These are phyloP conservation scores for Rhodotorula sp. DNA, from an alignment of 1,284 basidiomycete genomes.

Conservation along the genomic window DNA sequence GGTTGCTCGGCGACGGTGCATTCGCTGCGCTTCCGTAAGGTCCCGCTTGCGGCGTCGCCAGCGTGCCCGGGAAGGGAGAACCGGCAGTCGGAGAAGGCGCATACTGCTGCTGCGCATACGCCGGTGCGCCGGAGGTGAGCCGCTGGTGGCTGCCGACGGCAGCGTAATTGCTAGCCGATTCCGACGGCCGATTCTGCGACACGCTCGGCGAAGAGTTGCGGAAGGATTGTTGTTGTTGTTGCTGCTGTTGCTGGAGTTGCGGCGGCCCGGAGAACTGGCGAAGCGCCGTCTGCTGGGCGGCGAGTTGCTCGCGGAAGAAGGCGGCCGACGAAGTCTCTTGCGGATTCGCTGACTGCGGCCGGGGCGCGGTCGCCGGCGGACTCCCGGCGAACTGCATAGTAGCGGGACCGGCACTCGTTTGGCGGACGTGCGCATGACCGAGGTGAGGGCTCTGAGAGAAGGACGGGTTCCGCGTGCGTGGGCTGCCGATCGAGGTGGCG, in stretches of 20 bases:
- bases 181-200: background rate
- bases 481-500: background rate
- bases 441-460: slow-evolving; percentile 31
- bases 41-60: background rate
- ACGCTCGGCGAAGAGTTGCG: too few relatives aligned
- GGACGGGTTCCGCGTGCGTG: background rate
- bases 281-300: slow-evolving; percentile 1
- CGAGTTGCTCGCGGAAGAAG: slow-evolving; percentile 32
- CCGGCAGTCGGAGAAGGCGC: background rate
- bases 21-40: too few relatives aligned
- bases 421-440: slow-evolving; percentile 17
- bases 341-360: slow-evolving; percentile 12
- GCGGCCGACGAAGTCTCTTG: slow-evolving; percentile 19
- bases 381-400: slow-evolving; percentile 21
- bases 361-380: slow-evolving; percentile 8
- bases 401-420: slow-evolving; percentile 8
- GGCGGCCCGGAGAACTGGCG: background rate
- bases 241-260: slow-evolving; percentile 1
- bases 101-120: slow-evolving; percentile 2
- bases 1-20: background rate
- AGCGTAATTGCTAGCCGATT: background rate
- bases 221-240: background rate
- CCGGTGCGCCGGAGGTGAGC: slow-evolving; percentile 8
- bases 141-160: slow-evolving; percentile 10
- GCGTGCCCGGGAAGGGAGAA: background rate